These are phyloP conservation scores for Aureobasidium sp. DNA, from an alignment of 2,329 filamentous ascomycete species.

Conservation along the genomic window DNA sequence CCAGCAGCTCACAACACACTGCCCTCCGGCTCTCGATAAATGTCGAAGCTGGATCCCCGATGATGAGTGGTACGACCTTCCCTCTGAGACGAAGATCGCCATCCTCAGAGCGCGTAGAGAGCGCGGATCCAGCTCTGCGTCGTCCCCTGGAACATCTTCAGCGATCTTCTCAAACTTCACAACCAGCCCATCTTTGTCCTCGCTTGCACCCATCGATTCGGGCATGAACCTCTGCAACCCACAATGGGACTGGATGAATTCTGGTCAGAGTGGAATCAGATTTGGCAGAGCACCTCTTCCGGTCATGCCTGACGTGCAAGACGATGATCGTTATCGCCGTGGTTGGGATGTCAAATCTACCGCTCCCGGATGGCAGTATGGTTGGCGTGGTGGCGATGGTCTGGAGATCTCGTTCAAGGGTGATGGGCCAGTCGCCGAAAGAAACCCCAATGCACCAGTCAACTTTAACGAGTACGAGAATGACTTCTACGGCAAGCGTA, in stretches of 20 bases:
- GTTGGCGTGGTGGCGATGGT: constrained; percentile 31
- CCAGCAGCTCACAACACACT: not conserved
- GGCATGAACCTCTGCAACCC: not conserved
- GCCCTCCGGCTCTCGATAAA: not conserved
- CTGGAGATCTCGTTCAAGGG: constrained; percentile 31
- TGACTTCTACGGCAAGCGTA: not conserved
- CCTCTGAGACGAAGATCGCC: not conserved
- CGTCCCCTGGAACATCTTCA: not conserved
- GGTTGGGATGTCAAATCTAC: constrained; percentile 19
- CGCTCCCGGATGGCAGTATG: constrained; percentile 21
- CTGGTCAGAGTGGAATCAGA: not conserved
- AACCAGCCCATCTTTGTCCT: not conserved
- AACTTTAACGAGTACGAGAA: constrained; percentile 17
- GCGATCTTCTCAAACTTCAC: not conserved
- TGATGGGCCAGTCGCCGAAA: constrained; percentile 28
- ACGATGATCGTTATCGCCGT: not conserved
- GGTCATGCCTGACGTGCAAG: not conserved
- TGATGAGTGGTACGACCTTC: not conserved
- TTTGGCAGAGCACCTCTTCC: constrained; percentile 13
- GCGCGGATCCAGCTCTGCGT: constrained; percentile 3
- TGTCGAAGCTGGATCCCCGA: not conserved
- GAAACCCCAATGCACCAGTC: constrained; percentile 23
- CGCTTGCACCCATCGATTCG: not conserved
- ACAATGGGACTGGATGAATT: not conserved
- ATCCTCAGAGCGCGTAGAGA: not conserved